These are phyloP conservation scores for Leccinum subtestaceum DNA, from an alignment of 768 basidiomycete genomes.

Conservation along the genomic window DNA sequence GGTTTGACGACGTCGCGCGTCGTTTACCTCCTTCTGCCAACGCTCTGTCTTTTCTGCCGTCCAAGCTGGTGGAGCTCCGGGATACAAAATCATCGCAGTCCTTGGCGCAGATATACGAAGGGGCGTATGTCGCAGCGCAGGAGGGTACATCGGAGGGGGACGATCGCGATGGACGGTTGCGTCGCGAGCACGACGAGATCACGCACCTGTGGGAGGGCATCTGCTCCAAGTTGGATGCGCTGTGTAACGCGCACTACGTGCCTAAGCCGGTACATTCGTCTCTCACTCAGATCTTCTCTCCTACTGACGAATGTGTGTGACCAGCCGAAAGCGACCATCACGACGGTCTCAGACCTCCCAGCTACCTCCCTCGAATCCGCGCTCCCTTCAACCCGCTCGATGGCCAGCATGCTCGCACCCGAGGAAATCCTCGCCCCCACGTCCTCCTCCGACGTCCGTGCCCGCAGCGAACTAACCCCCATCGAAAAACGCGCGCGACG, in stretches of 20 bases:
- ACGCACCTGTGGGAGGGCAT: conserved; percentile 81
- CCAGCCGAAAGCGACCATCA: conserved; percentile 87
- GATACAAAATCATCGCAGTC: conserved; percentile 87
- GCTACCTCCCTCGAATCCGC: conserved; percentile 86
- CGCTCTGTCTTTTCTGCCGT: conserved; percentile 88
- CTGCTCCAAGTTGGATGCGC: conserved; percentile 84
- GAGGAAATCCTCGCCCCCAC: conserved; percentile 79
- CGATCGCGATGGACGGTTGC: conserved; percentile 84
- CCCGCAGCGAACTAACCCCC: conserved; percentile 81
- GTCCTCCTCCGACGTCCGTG: conserved; percentile 50
- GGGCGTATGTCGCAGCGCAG: conserved; percentile 76
- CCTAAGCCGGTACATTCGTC: conserved; percentile 76
- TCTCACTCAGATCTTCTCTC: not conserved
- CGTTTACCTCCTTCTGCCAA: conserved; percentile 56
- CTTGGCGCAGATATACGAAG: conserved; percentile 94
- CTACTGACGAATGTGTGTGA: not conserved
- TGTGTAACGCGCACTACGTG: conserved; percentile 93
- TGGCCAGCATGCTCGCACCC: conserved; percentile 82
- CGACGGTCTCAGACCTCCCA: conserved; percentile 78
- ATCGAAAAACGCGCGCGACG: conserved; percentile 73
- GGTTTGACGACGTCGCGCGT: conserved; percentile 92
- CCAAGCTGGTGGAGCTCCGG: conserved; percentile 82
- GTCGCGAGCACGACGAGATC: conserved; percentile 87
- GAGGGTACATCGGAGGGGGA: conserved; percentile 48
- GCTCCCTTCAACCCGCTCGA: conserved; percentile 76